A percentile compares a stretch with the other conserved stretches of the same genome.
Evolutionary conservation across 1,284 basidiomycete genomes (phyloP).

Genomic region (Sparassis latifolia): DNA sequence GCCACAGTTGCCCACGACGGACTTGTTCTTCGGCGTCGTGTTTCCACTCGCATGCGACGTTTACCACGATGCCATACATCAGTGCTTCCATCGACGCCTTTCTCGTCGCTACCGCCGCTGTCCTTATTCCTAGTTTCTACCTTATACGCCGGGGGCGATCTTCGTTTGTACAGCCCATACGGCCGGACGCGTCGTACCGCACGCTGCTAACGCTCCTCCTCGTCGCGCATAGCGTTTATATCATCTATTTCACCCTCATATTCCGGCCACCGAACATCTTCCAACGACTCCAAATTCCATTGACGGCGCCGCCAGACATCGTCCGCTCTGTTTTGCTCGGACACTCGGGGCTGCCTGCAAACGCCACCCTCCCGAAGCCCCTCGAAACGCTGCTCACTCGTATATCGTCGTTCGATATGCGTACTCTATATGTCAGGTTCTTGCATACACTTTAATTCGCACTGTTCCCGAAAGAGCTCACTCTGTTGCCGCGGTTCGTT

Average conservation of each 20-base stretch:
- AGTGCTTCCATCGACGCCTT: constrained; percentile 23
- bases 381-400: constrained; percentile 49
- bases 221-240: constrained; percentile 49
- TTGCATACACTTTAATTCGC: constrained; percentile 11
- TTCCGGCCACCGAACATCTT: constrained; percentile 59
- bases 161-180: background rate
- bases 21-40: background rate
- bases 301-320: constrained; percentile 45
- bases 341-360: constrained; percentile 25
- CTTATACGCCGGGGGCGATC: constrained; percentile 11
- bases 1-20: background rate
- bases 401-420: constrained; percentile 51
- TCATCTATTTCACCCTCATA: constrained; percentile 42
- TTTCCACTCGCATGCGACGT: background rate
- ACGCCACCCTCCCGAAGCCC: constrained; percentile 33
- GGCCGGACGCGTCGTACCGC: constrained; percentile 9
- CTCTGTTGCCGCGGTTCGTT: background rate
- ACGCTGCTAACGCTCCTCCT: constrained; percentile 31
- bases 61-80: constrained; percentile 18
- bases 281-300: constrained; percentile 41
- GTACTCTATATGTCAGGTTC: constrained; percentile 55
- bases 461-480: background rate
- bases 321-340: constrained; percentile 42
- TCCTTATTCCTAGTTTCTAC: constrained; percentile 16
- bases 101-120: constrained; percentile 16